These are phyloP conservation scores for Epicoccum sorghinum DNA, from an alignment of 2,329 filamentous ascomycete genomes.

Conservation along the genomic window DNA sequence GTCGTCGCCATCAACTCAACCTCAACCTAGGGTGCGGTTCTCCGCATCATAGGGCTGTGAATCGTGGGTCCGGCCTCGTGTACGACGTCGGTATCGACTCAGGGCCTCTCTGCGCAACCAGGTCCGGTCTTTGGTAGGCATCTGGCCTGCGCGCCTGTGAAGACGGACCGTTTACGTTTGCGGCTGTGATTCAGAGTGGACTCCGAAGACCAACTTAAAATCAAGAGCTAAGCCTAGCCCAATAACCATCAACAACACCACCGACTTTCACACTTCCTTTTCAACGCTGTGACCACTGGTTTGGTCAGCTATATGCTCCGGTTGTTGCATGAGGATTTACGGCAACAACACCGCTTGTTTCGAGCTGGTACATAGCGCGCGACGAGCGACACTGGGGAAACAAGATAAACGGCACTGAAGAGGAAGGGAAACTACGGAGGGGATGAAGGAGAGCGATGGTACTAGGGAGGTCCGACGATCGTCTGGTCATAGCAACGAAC, in stretches of 20 bases:
- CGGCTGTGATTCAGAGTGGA: not conserved
- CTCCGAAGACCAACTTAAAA: not conserved
- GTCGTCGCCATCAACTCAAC: constrained; percentile 1
- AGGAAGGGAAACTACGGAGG: constrained; percentile 19
- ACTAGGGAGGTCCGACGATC: constrained; percentile 44
- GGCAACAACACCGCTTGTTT: not conserved
- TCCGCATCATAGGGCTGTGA: constrained; percentile 7
- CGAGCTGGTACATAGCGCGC: too few species aligned
- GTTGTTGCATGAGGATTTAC: not conserved
- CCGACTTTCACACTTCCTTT: not conserved
- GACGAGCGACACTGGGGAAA: too few species aligned
- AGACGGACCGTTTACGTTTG: constrained; percentile 1
- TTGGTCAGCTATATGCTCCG: not conserved
- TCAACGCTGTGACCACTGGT: not conserved
- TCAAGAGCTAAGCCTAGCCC: not conserved
- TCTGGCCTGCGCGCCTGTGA: not conserved
- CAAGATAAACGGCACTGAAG: not conserved
- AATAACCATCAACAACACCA: not conserved
- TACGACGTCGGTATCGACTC: constrained; percentile 5
- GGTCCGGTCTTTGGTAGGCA: not conserved
- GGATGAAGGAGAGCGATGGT: constrained; percentile 52
- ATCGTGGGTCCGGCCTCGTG: constrained; percentile 5
- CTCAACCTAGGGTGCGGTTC: constrained; percentile 9
- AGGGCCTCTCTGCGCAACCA: not conserved
- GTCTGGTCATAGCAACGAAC: constrained; percentile 44